Base-by-base conservation (phyloP, 805 yeast species). In the Nakazawaea ambrosiae region DNA sequence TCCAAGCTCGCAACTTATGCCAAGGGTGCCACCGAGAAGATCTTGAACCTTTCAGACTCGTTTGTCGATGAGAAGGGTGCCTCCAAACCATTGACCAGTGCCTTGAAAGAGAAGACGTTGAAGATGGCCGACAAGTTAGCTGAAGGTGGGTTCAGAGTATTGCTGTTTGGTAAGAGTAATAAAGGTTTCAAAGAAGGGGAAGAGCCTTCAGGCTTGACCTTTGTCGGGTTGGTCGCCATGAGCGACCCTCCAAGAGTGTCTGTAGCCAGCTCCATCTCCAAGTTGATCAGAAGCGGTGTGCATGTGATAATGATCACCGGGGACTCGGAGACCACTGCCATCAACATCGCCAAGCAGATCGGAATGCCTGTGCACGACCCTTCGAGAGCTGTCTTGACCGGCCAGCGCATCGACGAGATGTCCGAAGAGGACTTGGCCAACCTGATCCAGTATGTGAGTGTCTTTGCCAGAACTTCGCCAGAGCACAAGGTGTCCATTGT, bases 291-390 rank as follows among this genome's bases (percentile, higher is more conserved):
- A 52, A 96, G 97, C 44, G 96, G 97, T 31, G 98, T 92, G 29
- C 95, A 87, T 53, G 87, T 92, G n/a, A 85, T 92, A 36, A 92
- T 92, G 97, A 90, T 92, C 46, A 92, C 99, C 7, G 96, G 96
- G 49, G 97, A 89, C 58, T 73, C 86, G 26, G 95, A 88, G 45
- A 78, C 81, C 12, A 87, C 97, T 12, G 96, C 96, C 5, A 60
- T 70, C 11, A 80, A 83, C 48, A 85, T 89, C 57, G 97, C 96
- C 2, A 73, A 68, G 45, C 88, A 86, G 57, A 84, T 90, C 47
- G 98, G 98, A 20, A 85, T 85, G 74, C 95, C 89, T 3, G 66
- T 81, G 27, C 59, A 70, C 27, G 79, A 77, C 46, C 72, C 73
- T 8, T 72, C 73, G 24, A 66, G 70, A 43, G 75, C 88, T 33